These are phyloP conservation scores for Inga laurina DNA, from an alignment of 306 rosid species.

Conservation along the genomic window DNA sequence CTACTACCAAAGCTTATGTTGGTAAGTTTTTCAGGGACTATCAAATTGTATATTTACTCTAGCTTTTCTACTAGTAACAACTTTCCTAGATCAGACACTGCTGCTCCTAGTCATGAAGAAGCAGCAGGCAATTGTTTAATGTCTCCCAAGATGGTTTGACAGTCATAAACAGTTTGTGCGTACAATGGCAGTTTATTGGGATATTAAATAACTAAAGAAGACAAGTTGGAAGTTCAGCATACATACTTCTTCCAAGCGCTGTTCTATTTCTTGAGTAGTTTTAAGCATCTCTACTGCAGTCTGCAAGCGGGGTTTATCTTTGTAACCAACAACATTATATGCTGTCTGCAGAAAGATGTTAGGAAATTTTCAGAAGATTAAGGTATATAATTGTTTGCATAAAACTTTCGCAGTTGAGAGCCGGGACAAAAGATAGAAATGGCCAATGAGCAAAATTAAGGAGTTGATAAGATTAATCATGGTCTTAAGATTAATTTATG, in stretches of 20 bases:
- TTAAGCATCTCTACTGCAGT: constrained; percentile 78
- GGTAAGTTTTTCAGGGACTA: neutral
- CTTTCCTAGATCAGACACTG: neutral
- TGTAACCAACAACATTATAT: constrained; percentile 78
- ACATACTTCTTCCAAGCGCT: constrained; percentile 64
- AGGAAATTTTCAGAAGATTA: constrained; percentile 20
- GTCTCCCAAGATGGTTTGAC: neutral
- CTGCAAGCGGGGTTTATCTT: constrained; percentile 80
- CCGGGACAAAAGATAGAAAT: neutral
- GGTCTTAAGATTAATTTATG: neutral
- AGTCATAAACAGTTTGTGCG: neutral
- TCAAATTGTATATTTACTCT: neutral
- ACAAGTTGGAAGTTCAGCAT: constrained; percentile 31
- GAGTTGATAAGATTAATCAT: neutral
- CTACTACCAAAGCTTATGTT: neutral
- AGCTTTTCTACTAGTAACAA: neutral
- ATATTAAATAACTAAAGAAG: constrained; percentile 7
- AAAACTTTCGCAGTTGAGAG: neutral
- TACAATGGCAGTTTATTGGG: neutral
- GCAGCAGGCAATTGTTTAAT: neutral
- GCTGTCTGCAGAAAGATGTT: constrained; percentile 55
- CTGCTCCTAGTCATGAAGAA: neutral
- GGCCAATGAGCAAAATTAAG: neutral
- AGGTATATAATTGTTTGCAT: neutral
- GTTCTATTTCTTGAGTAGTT: constrained; percentile 82